These are phyloP conservation scores for Oryza glumipatula DNA, from an alignment of 176 grass and related monocot species.

Conservation along the genomic window DNA sequence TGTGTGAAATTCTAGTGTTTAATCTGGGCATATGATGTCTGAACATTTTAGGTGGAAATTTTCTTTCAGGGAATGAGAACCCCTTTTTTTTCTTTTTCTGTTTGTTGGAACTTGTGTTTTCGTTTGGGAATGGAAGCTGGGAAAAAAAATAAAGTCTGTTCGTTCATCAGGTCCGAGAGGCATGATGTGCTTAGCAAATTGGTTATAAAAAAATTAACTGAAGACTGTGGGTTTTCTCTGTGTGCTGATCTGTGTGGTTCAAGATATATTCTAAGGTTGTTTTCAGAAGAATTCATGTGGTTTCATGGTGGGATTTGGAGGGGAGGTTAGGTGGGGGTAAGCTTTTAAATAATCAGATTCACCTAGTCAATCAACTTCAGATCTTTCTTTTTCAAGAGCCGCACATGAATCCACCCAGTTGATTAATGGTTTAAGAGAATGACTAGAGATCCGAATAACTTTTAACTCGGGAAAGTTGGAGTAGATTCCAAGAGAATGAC, in stretches of 20 bases:
- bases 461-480: constrained; percentile 40
- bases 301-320: constrained; percentile 25
- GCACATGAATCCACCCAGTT: constrained; percentile 43
- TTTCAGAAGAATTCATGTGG: not conserved
- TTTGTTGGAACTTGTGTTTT: not conserved
- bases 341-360: constrained; percentile 43
- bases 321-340: not conserved
- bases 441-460: constrained; percentile 36
- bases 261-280: constrained; percentile 12
- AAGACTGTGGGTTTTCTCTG: constrained; percentile 26
- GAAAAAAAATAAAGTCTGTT: not conserved
- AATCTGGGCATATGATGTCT: not conserved
- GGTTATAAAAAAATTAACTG: not conserved
- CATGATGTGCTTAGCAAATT: not conserved
- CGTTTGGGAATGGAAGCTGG: not conserved
- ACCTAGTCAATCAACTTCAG: constrained; percentile 13
- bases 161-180: not conserved
- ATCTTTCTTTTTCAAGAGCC: constrained; percentile 33
- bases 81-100: not conserved
- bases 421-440: constrained; percentile 45
- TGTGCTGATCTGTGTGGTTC: constrained; percentile 32
- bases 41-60: not conserved
- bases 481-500: constrained; percentile 60
- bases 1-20: not conserved
- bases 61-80: not conserved